Base-by-base conservation (phyloP, 169 alveolate genomes). In the Plasmodium ovale region DNA sequence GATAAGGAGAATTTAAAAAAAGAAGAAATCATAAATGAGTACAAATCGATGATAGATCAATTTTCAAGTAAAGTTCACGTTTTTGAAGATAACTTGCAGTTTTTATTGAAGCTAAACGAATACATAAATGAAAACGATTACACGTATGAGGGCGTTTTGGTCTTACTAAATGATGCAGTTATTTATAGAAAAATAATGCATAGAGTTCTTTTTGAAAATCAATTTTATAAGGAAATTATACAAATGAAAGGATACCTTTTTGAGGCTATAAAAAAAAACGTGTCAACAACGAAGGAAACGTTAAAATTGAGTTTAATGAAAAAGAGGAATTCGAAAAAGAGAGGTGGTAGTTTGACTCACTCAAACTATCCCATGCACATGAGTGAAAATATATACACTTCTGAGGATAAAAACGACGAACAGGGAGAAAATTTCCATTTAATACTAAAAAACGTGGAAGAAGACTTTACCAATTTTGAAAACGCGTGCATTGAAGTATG, bases 51-150 rank as follows among this genome's bases (percentile, higher is more conserved):
- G 9, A 53, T 79, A 12, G 64, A 79, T 27, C 16, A 79, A 29
- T 21, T 79, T 19, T 79, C 82, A 58, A 31, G 51, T 12, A 79
- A 79, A 54, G 42, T 79, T 16, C 79, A 65, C 49, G 65, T 79
- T 49, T 79, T 79, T 65, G 89, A 79, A 79, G 74, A 67, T 25
- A 79, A 79, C 35, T 25, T 79, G 58, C 72, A 65, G 12, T 79
- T 79, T 54, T 70, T 79, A n/a, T 10, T 79, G 16, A 27, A 21
- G 12, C 31, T 79, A 59, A 79, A 79, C 59, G 71, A 79, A 39
- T 65, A 49, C 33, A 69, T 79, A 51, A 64, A 65, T 19, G 82
- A 65, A 16, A 79, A 79, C 33, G n/a, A 79, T 56, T 64, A 23
- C 29, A 51, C 84, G 16, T 67, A 79, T 56, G 72, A 79, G 42